Evolutionary conservation across 208 protist genomes (phyloP).

Genomic region (Leishmania major): DNA sequence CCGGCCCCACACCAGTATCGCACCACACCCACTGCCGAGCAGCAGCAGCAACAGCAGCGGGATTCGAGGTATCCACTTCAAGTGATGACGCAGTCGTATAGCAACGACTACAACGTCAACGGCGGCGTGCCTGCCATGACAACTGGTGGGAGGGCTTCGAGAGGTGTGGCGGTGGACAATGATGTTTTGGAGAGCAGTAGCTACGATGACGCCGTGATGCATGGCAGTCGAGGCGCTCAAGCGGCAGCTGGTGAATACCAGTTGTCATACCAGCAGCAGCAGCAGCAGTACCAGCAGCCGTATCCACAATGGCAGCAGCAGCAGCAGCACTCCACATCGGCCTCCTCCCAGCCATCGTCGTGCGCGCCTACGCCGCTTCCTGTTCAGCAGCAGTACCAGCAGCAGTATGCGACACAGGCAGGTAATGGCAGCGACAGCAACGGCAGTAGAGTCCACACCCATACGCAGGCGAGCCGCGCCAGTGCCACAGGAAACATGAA

Average conservation of each 20-base stretch:
- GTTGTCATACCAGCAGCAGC: neutral
- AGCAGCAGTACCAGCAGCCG: neutral
- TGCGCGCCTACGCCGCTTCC: neutral
- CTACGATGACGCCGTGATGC: constrained; percentile 3
- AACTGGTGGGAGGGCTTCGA: neutral
- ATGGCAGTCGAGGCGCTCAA: constrained; percentile 1
- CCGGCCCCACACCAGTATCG: neutral
- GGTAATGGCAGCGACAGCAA: constrained; percentile 4
- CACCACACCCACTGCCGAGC: too few species aligned
- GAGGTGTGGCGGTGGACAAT: neutral
- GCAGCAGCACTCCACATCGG: constrained; percentile 3
- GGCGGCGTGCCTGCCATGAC: neutral
- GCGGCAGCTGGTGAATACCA: constrained; percentile 2
- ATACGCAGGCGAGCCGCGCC: neutral
- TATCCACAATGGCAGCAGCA: neutral
- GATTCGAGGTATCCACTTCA: constrained; percentile 3
- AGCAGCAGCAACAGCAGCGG: neutral
- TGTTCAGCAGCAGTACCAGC: neutral
- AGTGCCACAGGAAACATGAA: constrained; percentile 6
- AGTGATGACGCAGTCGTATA: neutral
- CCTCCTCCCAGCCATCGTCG: constrained; percentile 5
- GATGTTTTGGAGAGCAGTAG: neutral
- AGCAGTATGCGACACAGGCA: neutral
- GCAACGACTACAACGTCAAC: constrained; percentile 1
- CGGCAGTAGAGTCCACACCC: neutral